Evolutionary conservation across 129 eudicot species (phyloP).

Genomic region (Flaveria trinervia): DNA sequence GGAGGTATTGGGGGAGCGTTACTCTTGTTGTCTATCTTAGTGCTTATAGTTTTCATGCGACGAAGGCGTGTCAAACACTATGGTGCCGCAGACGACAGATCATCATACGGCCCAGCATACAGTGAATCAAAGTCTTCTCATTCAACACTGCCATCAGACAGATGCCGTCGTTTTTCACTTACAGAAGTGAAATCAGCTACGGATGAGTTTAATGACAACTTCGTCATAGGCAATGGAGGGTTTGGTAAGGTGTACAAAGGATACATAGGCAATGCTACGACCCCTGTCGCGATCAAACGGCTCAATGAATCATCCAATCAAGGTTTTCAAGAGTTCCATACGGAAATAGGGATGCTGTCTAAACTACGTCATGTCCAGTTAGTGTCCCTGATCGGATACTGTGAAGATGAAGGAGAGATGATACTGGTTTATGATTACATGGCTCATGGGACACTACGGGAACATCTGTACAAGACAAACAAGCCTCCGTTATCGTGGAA

Average conservation of each 20-base stretch:
- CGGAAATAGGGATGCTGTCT: conserved; percentile 45
- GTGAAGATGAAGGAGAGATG: conserved; percentile 49
- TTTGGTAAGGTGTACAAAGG: conserved; percentile 54
- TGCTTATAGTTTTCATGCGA: conserved; percentile 17
- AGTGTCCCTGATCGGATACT: conserved; percentile 54
- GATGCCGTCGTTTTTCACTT: conserved; percentile 42
- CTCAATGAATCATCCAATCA: conserved; percentile 40
- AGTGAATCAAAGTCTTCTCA: conserved; percentile 24
- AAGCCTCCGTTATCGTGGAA: conserved; percentile 51
- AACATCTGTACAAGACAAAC: conserved; percentile 40
- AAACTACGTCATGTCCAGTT: conserved; percentile 50
- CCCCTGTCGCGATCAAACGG: conserved; percentile 44
- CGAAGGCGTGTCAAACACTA: conserved; percentile 18
- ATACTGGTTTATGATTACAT: conserved; percentile 52
- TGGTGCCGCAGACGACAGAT: neutral
- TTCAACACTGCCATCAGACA: conserved; percentile 29
- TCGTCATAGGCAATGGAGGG: conserved; percentile 39
- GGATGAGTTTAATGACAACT: conserved; percentile 19
- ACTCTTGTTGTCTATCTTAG: conserved; percentile 22
- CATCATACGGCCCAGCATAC: conserved; percentile 28
- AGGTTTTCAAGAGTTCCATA: conserved; percentile 42
- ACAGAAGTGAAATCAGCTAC: conserved; percentile 40
- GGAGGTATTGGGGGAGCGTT: conserved; percentile 37
- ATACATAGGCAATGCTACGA: conserved; percentile 20
- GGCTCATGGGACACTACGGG: conserved; percentile 46